Evolutionary conservation across 1,284 basidiomycete genomes (phyloP), one percentile per base, ranked within the genome.

Genomic region (Sporisorium sorghi): DNA sequence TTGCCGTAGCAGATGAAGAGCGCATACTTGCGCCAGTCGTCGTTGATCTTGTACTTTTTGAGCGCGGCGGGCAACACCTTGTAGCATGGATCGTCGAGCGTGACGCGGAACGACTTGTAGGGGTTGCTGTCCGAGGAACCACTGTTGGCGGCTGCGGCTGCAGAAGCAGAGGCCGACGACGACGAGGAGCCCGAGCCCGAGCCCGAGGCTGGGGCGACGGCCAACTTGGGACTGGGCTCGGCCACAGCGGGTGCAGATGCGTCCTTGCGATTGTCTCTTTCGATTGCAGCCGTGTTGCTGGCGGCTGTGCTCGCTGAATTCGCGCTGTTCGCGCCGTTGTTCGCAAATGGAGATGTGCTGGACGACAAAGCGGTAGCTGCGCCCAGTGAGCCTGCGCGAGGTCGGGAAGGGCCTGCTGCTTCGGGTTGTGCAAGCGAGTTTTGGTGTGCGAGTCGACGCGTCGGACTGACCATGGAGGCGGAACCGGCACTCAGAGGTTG

Each of bases 1-100:
- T 91, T 91, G 15, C 93, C 95, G 85, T 95, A 97, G 82, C 95
- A 98, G 75, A 99, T 98, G 86, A 99, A 99, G 89, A 99, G 91
- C 24, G 96, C 97, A 86, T 99, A 99, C 81, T 93, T 92, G 87
- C 93, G 91, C 95, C 96, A 99, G 85, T 94, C 95, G 79, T 99
- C 97, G 83, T 95, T 95, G 86, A 99, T 98, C 84, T 94, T 94
- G 86, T 99, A 99, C 86, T 98, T 98, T 87, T 97, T 97, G 73
- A 99, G 87, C 17, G 97, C 97, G 0, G 96, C 95, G 0, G 97
- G 96, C 17, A 99, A 87, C 17, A 99, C 96, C 83, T 97, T 97
- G 91, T 93, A 96, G 58, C 95, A 97, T 0, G 97, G 96, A 85
- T 99, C 97, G 68, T 99, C 96, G 68, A 99, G 86, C 71, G 93